Percentiles rank a stretch among this genome's conserved stretches.
Evolutionary conservation across 352 stramenopile species (phyloP).

Genomic region (Pythium graminicola): DNA sequence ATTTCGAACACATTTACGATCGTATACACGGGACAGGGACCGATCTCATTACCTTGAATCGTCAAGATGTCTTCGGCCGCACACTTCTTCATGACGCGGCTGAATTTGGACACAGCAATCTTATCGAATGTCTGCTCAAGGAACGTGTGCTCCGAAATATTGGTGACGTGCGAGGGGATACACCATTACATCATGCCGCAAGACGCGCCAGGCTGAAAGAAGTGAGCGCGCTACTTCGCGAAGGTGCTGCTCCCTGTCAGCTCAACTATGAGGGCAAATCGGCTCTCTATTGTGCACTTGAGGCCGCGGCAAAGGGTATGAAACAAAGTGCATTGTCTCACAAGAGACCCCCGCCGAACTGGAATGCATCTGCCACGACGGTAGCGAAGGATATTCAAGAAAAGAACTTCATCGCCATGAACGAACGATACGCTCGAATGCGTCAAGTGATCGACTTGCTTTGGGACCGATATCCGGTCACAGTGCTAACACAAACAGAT

Average conservation of each 20-base stretch:
- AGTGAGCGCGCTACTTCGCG: constrained; percentile 44
- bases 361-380: not conserved
- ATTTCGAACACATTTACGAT: constrained; percentile 50
- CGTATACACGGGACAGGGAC: constrained; percentile 32
- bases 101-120: constrained; percentile 42
- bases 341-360: constrained; percentile 9
- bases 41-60: constrained; percentile 44
- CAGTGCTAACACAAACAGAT: constrained; percentile 28
- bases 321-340: constrained; percentile 5
- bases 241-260: constrained; percentile 31
- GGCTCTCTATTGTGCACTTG: constrained; percentile 41
- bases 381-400: constrained; percentile 8
- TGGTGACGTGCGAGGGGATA: constrained; percentile 39
- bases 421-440: constrained; percentile 38
- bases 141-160: constrained; percentile 36
- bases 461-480: constrained; percentile 40
- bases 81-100: constrained; percentile 60
- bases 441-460: constrained; percentile 63
- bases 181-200: constrained; percentile 52
- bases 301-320: constrained; percentile 31
- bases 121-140: constrained; percentile 49
- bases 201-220: constrained; percentile 38
- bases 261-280: constrained; percentile 49
- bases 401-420: constrained; percentile 35
- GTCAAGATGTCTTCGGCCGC: constrained; percentile 41